Conservation (phyloP, 2,329 filamentous ascomycete species). For the Colletotrichum viniferum region DNA sequence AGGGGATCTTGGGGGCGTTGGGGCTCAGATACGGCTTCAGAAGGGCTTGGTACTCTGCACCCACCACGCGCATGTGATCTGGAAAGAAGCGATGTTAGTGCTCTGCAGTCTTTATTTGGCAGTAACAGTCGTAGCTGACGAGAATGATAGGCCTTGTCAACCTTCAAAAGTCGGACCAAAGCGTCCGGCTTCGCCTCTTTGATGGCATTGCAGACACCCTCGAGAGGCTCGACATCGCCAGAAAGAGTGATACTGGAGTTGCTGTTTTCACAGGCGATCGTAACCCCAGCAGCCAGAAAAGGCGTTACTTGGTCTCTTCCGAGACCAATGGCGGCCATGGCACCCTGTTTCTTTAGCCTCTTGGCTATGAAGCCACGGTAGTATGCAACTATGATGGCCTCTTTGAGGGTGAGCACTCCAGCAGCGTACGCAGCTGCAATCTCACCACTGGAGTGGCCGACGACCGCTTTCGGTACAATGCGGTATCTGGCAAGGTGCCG, state of each 20-base stretch:
- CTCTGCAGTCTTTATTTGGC: not conserved
- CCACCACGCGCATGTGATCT: constrained; percentile 18
- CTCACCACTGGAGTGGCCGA: constrained; percentile 44
- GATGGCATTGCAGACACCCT: constrained; percentile 28
- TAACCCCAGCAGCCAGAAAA: not conserved
- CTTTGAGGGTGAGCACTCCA: constrained; percentile 27
- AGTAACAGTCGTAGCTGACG: not conserved
- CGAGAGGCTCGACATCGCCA: constrained; percentile 24
- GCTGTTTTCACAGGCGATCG: constrained; percentile 20
- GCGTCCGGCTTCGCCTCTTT: constrained; percentile 15
- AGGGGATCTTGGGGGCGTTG: not conserved
- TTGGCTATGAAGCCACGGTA: constrained; percentile 33
- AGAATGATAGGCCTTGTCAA: constrained; percentile 9
- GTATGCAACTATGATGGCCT: constrained; percentile 38
- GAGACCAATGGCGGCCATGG: constrained; percentile 40
- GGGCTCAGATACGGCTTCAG: not conserved
- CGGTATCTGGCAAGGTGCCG: constrained; percentile 34
- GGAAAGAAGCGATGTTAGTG: not conserved
- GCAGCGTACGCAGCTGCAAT: constrained; percentile 43
- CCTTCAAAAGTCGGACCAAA: not conserved
- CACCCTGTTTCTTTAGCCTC: constrained; percentile 23
- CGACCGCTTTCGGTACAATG: constrained; percentile 33
- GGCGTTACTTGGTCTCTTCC: not conserved
- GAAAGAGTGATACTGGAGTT: constrained; percentile 31
- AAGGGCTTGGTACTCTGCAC: constrained; percentile 3